Evolutionary conservation across 108 stramenopile genomes (phyloP), one percentile per base, ranked within the genome.

Genomic region (Aurantiochytrium sp.): DNA sequence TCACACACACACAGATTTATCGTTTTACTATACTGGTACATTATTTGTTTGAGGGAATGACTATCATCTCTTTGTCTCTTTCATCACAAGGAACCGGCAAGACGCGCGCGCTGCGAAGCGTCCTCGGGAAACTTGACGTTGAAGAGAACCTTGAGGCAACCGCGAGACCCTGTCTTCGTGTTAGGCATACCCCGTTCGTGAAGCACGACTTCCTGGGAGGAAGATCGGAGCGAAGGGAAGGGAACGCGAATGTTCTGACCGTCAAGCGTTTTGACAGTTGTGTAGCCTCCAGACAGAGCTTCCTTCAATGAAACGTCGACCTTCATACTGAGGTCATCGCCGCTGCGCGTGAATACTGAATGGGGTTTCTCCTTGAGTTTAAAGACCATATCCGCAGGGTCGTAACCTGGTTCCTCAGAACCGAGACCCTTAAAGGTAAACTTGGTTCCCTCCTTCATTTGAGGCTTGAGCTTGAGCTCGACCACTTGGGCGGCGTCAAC

Each of bases 341-440:
- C 98, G 94, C 99, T 99, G 64, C 99, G 92, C 91, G 97, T 98
- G 95, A 99, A 99, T 5, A 95, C 35, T 0, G 95, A 93, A 89
- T 99, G 98, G 55, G 97, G 96, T 94, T 98, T 98, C 91, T 98
- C 97, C 93, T 99, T 97, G 55, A 99, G 93, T 71, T 98, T 94
- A 91, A 99, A 98, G 91, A 99, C 95, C 89, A 99, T 92, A 93
- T 99, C 96, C 23, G 98, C 99, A 14, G 98, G 92, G 88, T 98
- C 95, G 90, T 96, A 94, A 72, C 97, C 98, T 60, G 98, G 99
- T 76, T 96, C 95, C 91, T 98, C 98, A 91, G 98, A 97, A 18
- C 97, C 98, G 95, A 98, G 96, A 51, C 97, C 97, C 45, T 93
- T 91, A 92, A 99, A 98, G 23, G 92, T 91, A 90, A 99, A 96